Evolutionary conservation across 352 stramenopile genomes (phyloP).

Genomic region (Globisporangium canariense): DNA sequence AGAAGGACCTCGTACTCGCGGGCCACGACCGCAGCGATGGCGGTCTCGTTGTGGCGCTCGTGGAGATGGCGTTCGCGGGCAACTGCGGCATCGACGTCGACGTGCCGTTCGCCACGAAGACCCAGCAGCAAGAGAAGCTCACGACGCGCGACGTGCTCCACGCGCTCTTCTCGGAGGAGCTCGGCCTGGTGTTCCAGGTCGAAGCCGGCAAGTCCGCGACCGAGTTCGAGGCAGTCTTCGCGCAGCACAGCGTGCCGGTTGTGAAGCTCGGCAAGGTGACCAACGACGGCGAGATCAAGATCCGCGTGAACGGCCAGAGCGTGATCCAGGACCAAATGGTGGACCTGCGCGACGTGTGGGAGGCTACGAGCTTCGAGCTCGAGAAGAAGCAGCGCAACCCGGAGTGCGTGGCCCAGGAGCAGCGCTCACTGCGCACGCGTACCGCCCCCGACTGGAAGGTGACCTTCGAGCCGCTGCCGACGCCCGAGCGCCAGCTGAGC

Average conservation of each 20-base stretch:
- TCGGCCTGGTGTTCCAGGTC: slow-evolving; percentile 97
- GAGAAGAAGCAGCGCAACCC: slow-evolving; percentile 97
- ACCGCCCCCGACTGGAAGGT: slow-evolving; percentile 87
- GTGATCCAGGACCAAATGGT: slow-evolving; percentile 73
- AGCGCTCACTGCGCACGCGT: slow-evolving; percentile 86
- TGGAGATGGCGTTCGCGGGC: slow-evolving; percentile 99
- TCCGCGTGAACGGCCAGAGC: slow-evolving; percentile 85
- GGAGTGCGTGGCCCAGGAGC: slow-evolving; percentile 93
- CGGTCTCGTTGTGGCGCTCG: slow-evolving; percentile 92
- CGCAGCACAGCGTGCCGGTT: slow-evolving; percentile 71
- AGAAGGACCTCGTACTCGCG: slow-evolving; percentile 89
- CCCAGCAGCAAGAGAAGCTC: slow-evolving; percentile 15
- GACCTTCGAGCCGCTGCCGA: slow-evolving; percentile 84
- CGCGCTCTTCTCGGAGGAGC: slow-evolving; percentile 96
- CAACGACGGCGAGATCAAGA: slow-evolving; percentile 82
- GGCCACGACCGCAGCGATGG: slow-evolving; percentile 99
- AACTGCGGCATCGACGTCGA: slow-evolving; percentile 96
- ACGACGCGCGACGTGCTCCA: slow-evolving; percentile 63
- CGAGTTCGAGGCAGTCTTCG: slow-evolving; percentile 88
- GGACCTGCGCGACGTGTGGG: slow-evolving; percentile 95
- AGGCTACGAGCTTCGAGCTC: slow-evolving; percentile 98
- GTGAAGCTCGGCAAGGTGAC: slow-evolving; percentile 90
- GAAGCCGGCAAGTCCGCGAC: slow-evolving; percentile 42
- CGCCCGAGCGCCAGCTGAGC: slow-evolving; percentile 76
- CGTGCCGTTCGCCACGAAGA: slow-evolving; percentile 49